Percentiles rank a stretch among this genome's conserved stretches.
Conservation (phyloP, 78 protist genomes). For the Tieghemostelium lacteum region DNA sequence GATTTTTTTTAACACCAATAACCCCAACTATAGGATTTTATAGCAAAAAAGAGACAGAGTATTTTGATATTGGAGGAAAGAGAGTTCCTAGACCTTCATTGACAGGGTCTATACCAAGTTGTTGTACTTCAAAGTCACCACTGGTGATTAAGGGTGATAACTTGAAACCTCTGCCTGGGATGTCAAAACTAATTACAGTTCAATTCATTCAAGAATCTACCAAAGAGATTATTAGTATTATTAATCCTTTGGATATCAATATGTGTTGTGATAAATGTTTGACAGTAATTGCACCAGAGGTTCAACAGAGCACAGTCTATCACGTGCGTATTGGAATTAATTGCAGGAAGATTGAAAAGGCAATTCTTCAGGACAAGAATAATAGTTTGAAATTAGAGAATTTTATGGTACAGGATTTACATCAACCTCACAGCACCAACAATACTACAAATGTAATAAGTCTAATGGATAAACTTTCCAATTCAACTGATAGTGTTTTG, state of each 20-base stretch:
- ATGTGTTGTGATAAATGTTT: constrained; percentile 71
- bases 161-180: constrained; percentile 59
- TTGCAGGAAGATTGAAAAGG: constrained; percentile 50
- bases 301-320: constrained; percentile 7
- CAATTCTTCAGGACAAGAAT: neutral
- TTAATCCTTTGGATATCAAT: constrained; percentile 55
- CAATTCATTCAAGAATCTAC: constrained; percentile 21
- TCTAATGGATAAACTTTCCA: neutral
- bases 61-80: constrained; percentile 39
- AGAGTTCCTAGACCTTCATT: constrained; percentile 56
- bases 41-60: constrained; percentile 34
- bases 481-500: neutral
- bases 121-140: constrained; percentile 17
- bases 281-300: constrained; percentile 37
- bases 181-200: constrained; percentile 17
- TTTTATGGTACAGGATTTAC: neutral
- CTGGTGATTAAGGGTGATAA: constrained; percentile 49
- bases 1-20: neutral
- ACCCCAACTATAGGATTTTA: constrained; percentile 9
- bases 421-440: constrained; percentile 6
- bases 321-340: constrained; percentile 50
- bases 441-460: constrained; percentile 3
- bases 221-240: neutral
- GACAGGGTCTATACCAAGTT: constrained; percentile 24
- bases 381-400: constrained; percentile 9